Percentiles rank a stretch among this genome's conserved stretches.
These are phyloP conservation scores for Actinidia polygama DNA, from an alignment of 179 eudicot genomes.

Conservation along the genomic window DNA sequence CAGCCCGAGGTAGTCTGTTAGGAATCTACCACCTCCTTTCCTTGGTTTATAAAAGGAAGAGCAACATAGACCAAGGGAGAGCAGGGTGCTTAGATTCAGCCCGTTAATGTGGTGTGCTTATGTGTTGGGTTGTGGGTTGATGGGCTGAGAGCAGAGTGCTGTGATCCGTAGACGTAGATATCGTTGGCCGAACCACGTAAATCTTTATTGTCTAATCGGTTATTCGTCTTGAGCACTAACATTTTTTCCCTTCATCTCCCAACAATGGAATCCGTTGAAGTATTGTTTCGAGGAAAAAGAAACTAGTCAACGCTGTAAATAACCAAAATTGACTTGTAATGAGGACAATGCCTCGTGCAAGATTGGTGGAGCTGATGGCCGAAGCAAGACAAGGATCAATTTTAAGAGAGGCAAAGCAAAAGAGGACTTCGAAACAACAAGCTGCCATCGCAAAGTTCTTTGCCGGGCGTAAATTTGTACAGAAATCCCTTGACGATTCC, in stretches of 20 bases:
- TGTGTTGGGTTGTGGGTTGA: too few relatives aligned
- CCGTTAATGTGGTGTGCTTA: too few relatives aligned
- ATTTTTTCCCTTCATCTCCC: conserved; percentile 10
- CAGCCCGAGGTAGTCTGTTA: too few relatives aligned
- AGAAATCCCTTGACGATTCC: conserved; percentile 7
- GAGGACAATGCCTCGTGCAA: not conserved
- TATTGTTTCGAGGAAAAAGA: conserved; percentile 1
- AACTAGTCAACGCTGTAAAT: not conserved
- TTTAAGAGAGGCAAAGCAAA: not conserved
- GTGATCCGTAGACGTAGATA: too few relatives aligned
- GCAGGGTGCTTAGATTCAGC: too few relatives aligned
- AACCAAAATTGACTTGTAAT: conserved; percentile 18
- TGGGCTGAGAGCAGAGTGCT: too few relatives aligned
- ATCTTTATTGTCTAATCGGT: too few relatives aligned
- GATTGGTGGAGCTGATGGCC: not conserved
- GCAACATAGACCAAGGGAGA: too few relatives aligned
- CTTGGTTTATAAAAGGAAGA: too few relatives aligned
- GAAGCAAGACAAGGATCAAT: not conserved
- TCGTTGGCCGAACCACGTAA: too few relatives aligned
- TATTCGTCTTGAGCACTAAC: too few relatives aligned
- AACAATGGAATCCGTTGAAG: not conserved
- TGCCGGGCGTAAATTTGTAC: not conserved
- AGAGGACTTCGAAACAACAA: not conserved
- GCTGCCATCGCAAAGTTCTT: not conserved
- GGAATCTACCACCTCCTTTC: too few relatives aligned